Conservation (phyloP, 306 rosid species). For the Erythrophleum fordii region DNA sequence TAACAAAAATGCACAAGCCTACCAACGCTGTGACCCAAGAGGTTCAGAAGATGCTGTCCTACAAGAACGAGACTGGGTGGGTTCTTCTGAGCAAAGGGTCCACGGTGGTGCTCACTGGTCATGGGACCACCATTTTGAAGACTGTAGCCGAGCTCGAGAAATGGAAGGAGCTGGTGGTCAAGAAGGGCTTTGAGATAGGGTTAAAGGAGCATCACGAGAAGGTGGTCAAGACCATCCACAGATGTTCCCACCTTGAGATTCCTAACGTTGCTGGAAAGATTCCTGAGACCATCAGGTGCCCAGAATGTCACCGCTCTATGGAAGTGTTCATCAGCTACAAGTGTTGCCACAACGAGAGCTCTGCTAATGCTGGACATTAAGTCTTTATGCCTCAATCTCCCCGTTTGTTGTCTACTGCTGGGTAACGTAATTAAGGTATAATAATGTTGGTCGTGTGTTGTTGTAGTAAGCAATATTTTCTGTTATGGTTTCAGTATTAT, state of each 20-base stretch:
- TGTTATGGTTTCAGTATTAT: background rate
- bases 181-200: conserved; percentile 43
- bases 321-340: conserved; percentile 63
- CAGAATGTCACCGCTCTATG: conserved; percentile 62
- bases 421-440: no score
- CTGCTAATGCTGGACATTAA: background rate
- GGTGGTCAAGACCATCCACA: conserved; percentile 22
- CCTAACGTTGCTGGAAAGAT: conserved; percentile 44
- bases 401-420: background rate
- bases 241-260: conserved; percentile 48
- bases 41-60: conserved; percentile 56
- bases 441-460: background rate
- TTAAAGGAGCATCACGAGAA: conserved; percentile 34
- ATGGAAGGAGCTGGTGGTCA: conserved; percentile 43
- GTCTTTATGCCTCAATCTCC: background rate
- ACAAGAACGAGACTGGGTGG: conserved; percentile 67
- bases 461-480: background rate
- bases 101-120: conserved; percentile 42
- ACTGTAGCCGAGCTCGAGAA: conserved; percentile 52
- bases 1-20: conserved; percentile 37
- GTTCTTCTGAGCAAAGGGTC: conserved; percentile 53
- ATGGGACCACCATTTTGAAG: conserved; percentile 43
- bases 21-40: conserved; percentile 39
- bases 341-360: conserved; percentile 58
- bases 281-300: conserved; percentile 55